Evolutionary conservation across 805 yeast genomes (phyloP).

Genomic region (Sugiyamaella chiloensis): DNA sequence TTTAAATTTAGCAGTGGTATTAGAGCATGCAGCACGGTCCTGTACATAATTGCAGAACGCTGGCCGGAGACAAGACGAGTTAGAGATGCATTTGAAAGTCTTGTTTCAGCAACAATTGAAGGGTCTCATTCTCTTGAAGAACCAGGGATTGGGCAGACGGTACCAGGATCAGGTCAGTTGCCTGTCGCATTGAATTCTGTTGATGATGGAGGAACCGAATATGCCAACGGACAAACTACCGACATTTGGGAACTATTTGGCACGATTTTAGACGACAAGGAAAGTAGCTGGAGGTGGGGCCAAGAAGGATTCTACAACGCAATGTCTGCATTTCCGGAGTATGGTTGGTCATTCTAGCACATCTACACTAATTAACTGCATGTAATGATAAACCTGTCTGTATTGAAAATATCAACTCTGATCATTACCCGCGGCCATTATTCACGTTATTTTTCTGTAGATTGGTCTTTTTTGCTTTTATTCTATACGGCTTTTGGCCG

Average conservation of each 20-base stretch:
- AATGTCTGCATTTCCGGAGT: constrained; percentile 6
- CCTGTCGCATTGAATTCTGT: not conserved
- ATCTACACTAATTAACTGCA: no score
- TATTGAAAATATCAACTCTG: no score
- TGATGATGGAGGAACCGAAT: not conserved
- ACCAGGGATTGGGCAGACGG: not conserved
- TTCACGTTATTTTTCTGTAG: no score
- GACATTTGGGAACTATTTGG: constrained; percentile 8
- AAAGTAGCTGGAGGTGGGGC: constrained; percentile 6
- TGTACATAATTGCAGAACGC: constrained; percentile 10
- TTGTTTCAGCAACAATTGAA: constrained; percentile 5
- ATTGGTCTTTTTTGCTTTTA: no score
- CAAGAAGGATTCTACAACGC: constrained; percentile 7
- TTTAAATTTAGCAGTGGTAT: constrained; percentile 4
- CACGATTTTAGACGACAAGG: constrained; percentile 4
- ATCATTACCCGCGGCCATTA: no score
- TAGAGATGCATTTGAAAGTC: constrained; percentile 11
- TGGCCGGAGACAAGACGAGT: not conserved
- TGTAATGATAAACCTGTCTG: no score
- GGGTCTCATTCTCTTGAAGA: not conserved
- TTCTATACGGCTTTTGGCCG: no score
- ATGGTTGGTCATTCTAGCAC: not conserved
- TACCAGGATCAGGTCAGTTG: not conserved
- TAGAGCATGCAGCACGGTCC: constrained; percentile 13
- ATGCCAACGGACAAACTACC: not conserved